Conservation (phyloP, 768 basidiomycete genomes). For the Psilocybe azurescens region DNA sequence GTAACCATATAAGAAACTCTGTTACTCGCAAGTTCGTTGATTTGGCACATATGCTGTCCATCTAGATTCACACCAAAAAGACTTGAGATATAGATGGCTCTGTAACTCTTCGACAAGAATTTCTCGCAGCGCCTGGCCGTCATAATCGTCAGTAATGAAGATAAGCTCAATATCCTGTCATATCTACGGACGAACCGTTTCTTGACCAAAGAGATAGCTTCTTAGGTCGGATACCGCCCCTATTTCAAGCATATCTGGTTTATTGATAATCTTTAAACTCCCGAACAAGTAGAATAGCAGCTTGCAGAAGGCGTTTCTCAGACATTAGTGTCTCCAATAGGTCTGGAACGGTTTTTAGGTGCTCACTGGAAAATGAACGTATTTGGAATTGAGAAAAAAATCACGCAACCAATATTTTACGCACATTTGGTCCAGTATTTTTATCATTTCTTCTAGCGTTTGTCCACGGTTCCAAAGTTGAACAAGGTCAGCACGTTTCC, state of each 20-base stretch:
- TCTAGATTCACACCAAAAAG: slow-evolving; percentile 93
- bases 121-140: slow-evolving; percentile 79
- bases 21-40: slow-evolving; percentile 72
- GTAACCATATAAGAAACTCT: not conserved
- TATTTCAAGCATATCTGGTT: slow-evolving; percentile 91
- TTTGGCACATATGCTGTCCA: slow-evolving; percentile 87
- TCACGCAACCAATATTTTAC: not conserved
- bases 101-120: slow-evolving; percentile 96
- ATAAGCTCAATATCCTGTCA: slow-evolving; percentile 5
- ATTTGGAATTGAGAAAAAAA: slow-evolving; percentile 20
- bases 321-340: slow-evolving; percentile 92
- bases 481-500: slow-evolving; percentile 86
- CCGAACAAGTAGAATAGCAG: slow-evolving; percentile 83
- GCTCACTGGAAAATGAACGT: slow-evolving; percentile 60
- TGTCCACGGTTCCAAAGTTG: slow-evolving; percentile 91
- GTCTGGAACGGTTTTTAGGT: slow-evolving; percentile 90
- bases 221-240: slow-evolving; percentile 93
- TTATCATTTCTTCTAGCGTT: slow-evolving; percentile 94
- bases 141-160: not conserved
- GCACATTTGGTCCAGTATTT: slow-evolving; percentile 90
- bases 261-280: slow-evolving; percentile 90
- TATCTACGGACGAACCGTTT: slow-evolving; percentile 59
- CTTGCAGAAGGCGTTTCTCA: slow-evolving; percentile 91
- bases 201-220: slow-evolving; percentile 84
- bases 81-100: slow-evolving; percentile 96